These are phyloP conservation scores for Elsinoe ampelina DNA, from an alignment of 2,329 filamentous ascomycete species.

Conservation along the genomic window DNA sequence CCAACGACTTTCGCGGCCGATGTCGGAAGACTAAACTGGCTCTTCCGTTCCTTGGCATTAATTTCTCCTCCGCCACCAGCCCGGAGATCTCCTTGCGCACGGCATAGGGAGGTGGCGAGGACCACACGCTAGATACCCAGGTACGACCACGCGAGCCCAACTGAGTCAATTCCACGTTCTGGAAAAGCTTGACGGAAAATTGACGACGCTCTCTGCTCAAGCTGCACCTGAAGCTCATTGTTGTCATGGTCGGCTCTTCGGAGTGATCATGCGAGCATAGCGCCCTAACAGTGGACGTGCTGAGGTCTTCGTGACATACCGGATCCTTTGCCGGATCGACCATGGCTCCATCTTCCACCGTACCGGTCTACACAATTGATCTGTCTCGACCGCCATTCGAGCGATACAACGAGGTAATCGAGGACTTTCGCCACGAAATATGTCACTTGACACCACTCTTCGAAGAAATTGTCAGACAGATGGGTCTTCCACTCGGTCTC, in stretches of 20 bases:
- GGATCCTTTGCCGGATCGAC: too few species aligned
- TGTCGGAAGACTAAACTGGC: background rate
- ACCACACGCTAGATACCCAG: background rate
- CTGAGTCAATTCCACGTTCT: background rate
- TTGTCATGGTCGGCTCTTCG: too few species aligned
- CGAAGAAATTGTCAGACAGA: conserved; percentile 38
- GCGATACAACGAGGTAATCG: conserved; percentile 43
- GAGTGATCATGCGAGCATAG: too few species aligned
- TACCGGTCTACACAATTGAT: conserved; percentile 36
- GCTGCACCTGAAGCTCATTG: too few species aligned
- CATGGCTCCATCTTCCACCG: background rate
- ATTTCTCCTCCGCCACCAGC: background rate
- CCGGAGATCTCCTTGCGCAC: background rate
- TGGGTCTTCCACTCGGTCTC: conserved; percentile 23
- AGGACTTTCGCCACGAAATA: conserved; percentile 37
- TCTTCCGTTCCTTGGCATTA: background rate
- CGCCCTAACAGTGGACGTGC: too few species aligned
- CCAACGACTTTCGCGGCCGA: background rate
- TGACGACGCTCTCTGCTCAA: background rate
- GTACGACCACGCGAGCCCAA: background rate
- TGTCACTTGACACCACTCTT: conserved; percentile 40
- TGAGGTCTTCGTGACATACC: too few species aligned
- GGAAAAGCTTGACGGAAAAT: background rate
- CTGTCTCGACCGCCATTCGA: conserved; percentile 44
- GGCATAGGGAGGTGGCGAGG: background rate